Conservation (phyloP, 768 basidiomycete genomes). For the Baorangia bicolor region DNA sequence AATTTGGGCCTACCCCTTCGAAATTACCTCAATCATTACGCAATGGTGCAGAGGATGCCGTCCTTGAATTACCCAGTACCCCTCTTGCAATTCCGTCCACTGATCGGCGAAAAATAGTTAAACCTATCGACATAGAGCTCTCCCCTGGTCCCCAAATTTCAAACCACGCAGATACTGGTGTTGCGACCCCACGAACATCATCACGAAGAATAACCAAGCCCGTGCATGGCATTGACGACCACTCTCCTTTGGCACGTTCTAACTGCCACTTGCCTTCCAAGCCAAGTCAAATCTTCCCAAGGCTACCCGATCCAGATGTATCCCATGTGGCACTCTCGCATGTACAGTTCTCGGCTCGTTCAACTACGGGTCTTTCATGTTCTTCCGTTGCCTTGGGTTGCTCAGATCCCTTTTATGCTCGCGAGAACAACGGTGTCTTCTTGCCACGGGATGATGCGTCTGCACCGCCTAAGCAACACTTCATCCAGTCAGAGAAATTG, state of each 20-base stretch:
- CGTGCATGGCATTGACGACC: background rate
- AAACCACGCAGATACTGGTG: background rate
- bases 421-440: background rate
- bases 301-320: background rate
- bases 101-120: background rate
- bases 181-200: constrained; percentile 18
- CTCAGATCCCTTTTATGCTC: constrained; percentile 1
- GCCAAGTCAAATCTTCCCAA: background rate
- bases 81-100: constrained; percentile 12
- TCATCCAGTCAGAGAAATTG: background rate
- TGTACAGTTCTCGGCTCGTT: background rate
- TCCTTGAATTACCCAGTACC: background rate
- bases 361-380: background rate
- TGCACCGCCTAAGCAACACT: background rate
- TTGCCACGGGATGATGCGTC: background rate
- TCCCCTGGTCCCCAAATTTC: background rate
- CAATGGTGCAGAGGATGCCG: background rate
- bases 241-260: constrained; percentile 3
- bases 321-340: background rate
- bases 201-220: constrained; percentile 3
- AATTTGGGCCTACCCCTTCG: background rate
- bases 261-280: background rate
- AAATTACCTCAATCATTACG: background rate
- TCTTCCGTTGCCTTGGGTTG: background rate
- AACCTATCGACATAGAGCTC: background rate